Percentiles rank a stretch among this genome's conserved stretches.
These are phyloP conservation scores for Tremella yokohamensis DNA, from an alignment of 768 basidiomycete genomes.

Conservation along the genomic window DNA sequence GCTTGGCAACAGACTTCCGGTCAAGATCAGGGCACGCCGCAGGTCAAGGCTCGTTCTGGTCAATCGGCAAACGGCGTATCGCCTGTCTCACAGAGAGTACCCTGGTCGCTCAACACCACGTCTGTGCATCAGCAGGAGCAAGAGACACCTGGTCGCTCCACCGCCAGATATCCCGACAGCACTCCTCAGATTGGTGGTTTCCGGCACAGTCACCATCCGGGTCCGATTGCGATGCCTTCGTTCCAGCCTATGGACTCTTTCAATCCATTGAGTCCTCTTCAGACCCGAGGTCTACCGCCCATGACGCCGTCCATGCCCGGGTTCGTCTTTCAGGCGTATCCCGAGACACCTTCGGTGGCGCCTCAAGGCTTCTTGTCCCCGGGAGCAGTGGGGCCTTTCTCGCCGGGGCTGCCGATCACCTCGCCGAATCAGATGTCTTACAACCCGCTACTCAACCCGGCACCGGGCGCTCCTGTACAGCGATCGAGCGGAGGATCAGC, in stretches of 20 bases:
- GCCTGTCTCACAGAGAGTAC: slow-evolving; percentile 13
- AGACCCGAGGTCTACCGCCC: slow-evolving; percentile 77
- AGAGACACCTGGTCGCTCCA: slow-evolving; percentile 11
- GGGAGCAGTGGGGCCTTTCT: slow-evolving; percentile 56
- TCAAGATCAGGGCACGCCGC: too few species aligned
- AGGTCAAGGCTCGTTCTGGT: too few species aligned
- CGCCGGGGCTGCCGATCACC: slow-evolving; percentile 64
- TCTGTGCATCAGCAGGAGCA: slow-evolving; percentile 3
- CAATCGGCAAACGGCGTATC: neutral
- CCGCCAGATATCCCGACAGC: neutral
- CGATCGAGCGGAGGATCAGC: slow-evolving; percentile 31
- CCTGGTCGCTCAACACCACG: slow-evolving; percentile 34
- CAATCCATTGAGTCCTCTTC: slow-evolving; percentile 56
- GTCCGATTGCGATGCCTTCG: slow-evolving; percentile 52
- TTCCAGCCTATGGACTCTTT: slow-evolving; percentile 37
- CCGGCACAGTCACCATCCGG: slow-evolving; percentile 39
- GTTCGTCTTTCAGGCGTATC: slow-evolving; percentile 67
- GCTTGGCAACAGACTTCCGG: too few species aligned
- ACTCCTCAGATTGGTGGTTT: slow-evolving; percentile 21
- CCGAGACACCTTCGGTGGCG: slow-evolving; percentile 54
- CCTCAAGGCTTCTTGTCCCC: slow-evolving; percentile 52
- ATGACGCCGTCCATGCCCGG: slow-evolving; percentile 98
- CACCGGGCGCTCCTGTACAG: slow-evolving; percentile 60
- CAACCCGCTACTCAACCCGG: slow-evolving; percentile 62
- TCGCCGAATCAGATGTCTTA: slow-evolving; percentile 34